phyloP scores from a whole-genome alignment of 306 rosid genomes.

The Sicyos edulis region DNA sequence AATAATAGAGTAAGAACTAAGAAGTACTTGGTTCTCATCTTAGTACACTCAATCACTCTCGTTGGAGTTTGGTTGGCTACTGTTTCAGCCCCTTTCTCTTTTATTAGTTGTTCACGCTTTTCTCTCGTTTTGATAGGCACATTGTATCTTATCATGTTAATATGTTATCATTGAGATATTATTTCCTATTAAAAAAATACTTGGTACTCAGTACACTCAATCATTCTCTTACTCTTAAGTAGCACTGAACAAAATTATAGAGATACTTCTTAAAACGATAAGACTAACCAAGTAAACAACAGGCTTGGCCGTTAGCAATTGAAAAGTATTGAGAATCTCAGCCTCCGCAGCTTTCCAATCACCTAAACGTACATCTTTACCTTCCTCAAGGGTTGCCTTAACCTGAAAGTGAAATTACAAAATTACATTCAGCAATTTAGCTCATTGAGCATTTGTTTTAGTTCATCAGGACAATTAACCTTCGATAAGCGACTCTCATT shows the following conservation, averaged over 20 bases:
- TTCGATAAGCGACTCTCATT: not conserved
- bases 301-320: constrained; percentile 92
- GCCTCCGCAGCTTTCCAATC: constrained; percentile 95
- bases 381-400: constrained; percentile 65
- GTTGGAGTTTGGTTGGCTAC: too few relatives aligned
- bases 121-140: too few relatives aligned
- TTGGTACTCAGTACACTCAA: not conserved
- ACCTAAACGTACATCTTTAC: constrained; percentile 89
- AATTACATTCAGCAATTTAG: constrained; percentile 1
- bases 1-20: too few relatives aligned
- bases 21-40: too few relatives aligned
- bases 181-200: too few relatives aligned
- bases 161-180: too few relatives aligned
- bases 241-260: not conserved
- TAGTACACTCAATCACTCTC: too few relatives aligned
- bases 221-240: not conserved
- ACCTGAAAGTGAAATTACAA: constrained; percentile 45
- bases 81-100: too few relatives aligned
- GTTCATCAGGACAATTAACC: not conserved
- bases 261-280: not conserved
- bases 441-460: not conserved
- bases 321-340: constrained; percentile 84
- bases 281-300: constrained; percentile 82
- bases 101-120: too few relatives aligned
- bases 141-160: too few relatives aligned